Base-by-base conservation (phyloP, 78 protist genomes). In the Monosiga brevicollis region DNA sequence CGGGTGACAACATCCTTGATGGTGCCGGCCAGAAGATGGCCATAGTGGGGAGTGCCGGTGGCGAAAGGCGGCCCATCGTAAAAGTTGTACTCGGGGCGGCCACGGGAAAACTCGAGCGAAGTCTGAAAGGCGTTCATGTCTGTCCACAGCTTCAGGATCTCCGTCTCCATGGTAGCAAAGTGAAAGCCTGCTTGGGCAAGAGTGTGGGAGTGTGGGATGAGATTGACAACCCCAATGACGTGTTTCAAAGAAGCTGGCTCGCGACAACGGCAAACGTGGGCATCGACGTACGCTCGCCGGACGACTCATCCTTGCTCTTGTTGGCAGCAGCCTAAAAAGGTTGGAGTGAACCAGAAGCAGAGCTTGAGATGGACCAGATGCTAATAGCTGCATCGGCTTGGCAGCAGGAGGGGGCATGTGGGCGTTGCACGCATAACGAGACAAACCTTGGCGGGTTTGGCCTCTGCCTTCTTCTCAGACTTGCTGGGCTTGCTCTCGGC, bases 1-100 rank as follows among this genome's bases (percentile, higher is more conserved):
- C 99, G 89, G 20, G 98, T 94, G 29, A 97, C 97, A 11, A 95
- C 88, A 78, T 97, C 99, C 90, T 98, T 97, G 89, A 98, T 96
- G 42, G 99, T 97, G 41, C 99, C 99, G 6, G 99, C 98, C 38
- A 98, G 91, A 72, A 98, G 83, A 83, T 97, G 99, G 25, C 99
- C 99, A 83, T 98, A 97, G 90, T 98, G 99, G 38, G 99, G 99
- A 43, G 96, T 87, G 36, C 99, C 99, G 36, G 99, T 98, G 40
- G 99, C 99, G 49, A 98, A 98, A n/a, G 99, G 99, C 23, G 99
- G 99, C 23, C 99, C 99, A 81, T 96, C 98, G 85, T 94, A 98
- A 86, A 97, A 97, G 32, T 94, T 38, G 72, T 78, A 32, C 71
- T 1, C 43, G 1, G 32, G 32, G 72, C 82, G 42, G 15, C 82